Conservation (phyloP, 1,139 yeast species). For the Meyerozyma elateridarum region DNA sequence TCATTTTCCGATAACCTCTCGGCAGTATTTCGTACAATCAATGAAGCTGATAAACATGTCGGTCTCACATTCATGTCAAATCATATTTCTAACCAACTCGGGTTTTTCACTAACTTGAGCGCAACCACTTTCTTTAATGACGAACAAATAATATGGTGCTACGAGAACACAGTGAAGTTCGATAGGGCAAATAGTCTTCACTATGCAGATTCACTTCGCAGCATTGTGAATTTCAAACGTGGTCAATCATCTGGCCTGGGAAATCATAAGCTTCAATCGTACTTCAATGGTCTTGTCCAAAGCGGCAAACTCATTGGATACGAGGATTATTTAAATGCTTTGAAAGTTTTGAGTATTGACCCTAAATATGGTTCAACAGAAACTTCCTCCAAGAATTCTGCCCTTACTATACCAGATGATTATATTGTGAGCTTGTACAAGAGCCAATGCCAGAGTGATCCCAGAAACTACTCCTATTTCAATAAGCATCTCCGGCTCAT, state of each 20-base stretch:
- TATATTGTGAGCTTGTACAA: constrained; percentile 45
- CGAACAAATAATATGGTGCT: constrained; percentile 56
- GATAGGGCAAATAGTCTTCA: constrained; percentile 54
- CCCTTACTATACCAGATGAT: constrained; percentile 35
- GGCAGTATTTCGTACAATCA: constrained; percentile 29
- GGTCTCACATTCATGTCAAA: constrained; percentile 19
- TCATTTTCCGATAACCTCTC: constrained; percentile 38
- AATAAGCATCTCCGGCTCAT: constrained; percentile 37
- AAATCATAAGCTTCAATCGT: constrained; percentile 32
- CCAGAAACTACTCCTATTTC: constrained; percentile 32
- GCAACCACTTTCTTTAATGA: constrained; percentile 56
- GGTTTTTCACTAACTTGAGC: constrained; percentile 51
- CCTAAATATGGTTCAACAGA: too few relatives aligned
- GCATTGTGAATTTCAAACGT: constrained; percentile 14
- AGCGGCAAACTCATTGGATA: constrained; percentile 58
- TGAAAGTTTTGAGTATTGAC: constrained; percentile 47
- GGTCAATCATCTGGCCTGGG: constrained; percentile 7
- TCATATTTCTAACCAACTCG: constrained; percentile 22
- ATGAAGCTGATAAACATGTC: constrained; percentile 41
- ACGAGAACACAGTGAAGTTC: constrained; percentile 45
- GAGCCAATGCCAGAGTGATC: constrained; percentile 29
- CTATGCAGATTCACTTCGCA: constrained; percentile 61
- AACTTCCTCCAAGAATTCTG: constrained; percentile 15
- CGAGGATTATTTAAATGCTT: constrained; percentile 53
- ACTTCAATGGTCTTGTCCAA: constrained; percentile 46